Evolutionary conservation across 1,139 yeast genomes (phyloP).

Genomic region (Kurtzmaniella quercitrusa): DNA sequence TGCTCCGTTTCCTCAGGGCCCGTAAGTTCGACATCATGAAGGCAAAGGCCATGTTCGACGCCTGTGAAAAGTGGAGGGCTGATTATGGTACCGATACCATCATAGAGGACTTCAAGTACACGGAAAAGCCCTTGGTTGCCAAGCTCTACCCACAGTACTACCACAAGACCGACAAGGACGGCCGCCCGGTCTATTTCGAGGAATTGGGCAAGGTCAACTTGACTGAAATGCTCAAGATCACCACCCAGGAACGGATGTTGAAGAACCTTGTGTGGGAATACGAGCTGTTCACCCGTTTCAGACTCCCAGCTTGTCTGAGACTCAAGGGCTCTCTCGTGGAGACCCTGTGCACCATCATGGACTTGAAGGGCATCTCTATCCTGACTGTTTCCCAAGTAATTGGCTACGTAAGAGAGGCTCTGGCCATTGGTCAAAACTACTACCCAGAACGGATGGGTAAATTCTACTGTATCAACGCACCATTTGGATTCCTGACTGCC

Average conservation of each 20-base stretch:
- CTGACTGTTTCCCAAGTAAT: slow-evolving; percentile 81
- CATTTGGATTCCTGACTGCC: slow-evolving; percentile 94
- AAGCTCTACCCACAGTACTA: slow-evolving; percentile 92
- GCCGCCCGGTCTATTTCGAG: slow-evolving; percentile 93
- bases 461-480: slow-evolving; percentile 92
- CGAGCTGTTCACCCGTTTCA: slow-evolving; percentile 76
- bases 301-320: slow-evolving; percentile 95
- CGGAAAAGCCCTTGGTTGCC: slow-evolving; percentile 87
- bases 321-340: slow-evolving; percentile 73
- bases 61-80: slow-evolving; percentile 89
- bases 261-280: slow-evolving; percentile 96
- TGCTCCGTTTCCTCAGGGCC: slow-evolving; percentile 89
- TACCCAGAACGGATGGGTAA: slow-evolving; percentile 99
- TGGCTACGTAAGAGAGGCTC: slow-evolving; percentile 87
- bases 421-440: slow-evolving; percentile 90
- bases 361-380: slow-evolving; percentile 88
- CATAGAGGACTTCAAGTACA: slow-evolving; percentile 79
- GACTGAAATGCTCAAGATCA: slow-evolving; percentile 86
- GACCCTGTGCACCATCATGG: slow-evolving; percentile 94
- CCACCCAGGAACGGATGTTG: slow-evolving; percentile 94
- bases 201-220: slow-evolving; percentile 90
- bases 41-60: slow-evolving; percentile 77
- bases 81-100: slow-evolving; percentile 85
- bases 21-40: slow-evolving; percentile 83
- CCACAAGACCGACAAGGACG: slow-evolving; percentile 95